Conservation (phyloP, 2,329 filamentous ascomycete genomes). For the Bipolaris oryzae region DNA sequence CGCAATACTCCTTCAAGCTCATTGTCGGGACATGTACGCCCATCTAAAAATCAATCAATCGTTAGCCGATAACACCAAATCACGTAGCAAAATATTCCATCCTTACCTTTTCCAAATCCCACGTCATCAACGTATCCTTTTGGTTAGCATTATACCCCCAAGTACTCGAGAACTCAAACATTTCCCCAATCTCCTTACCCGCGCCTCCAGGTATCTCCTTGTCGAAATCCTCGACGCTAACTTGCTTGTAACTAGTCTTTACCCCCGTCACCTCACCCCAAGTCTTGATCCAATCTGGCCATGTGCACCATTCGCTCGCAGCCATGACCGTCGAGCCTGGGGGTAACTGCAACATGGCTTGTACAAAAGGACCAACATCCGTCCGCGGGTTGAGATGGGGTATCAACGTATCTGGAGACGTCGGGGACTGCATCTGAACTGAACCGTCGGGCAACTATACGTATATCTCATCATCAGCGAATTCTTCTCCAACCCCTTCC, state of each 20-base stretch:
- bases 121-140: not conserved
- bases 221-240: conserved; percentile 23
- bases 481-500: not conserved
- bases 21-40: not conserved
- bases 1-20: not conserved
- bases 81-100: not conserved
- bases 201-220: not conserved
- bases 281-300: conserved; percentile 27
- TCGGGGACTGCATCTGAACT: not conserved
- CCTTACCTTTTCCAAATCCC: not conserved
- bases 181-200: not conserved
- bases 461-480: not conserved
- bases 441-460: not conserved
- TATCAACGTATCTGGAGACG: not conserved
- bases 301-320: conserved; percentile 24
- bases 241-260: conserved; percentile 26
- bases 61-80: not conserved
- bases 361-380: not conserved
- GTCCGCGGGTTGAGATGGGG: not conserved
- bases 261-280: conserved; percentile 31
- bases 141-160: not conserved
- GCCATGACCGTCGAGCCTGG: conserved; percentile 31
- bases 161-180: not conserved
- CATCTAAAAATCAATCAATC: not conserved
- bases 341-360: not conserved